Base-by-base conservation (phyloP, 116 monocot species). In the Zostera marina region DNA sequence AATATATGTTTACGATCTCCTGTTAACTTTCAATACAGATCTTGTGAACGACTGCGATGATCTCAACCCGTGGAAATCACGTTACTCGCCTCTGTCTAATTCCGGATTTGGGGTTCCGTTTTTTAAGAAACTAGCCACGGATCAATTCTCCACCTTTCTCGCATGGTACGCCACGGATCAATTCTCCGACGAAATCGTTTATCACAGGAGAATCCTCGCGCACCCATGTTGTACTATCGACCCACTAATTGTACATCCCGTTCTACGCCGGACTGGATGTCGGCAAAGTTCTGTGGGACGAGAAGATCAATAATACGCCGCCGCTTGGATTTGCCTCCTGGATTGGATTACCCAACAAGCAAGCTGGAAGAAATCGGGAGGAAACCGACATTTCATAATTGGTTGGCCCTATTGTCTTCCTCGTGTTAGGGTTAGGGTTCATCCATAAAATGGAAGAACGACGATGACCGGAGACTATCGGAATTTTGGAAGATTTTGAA, bases 191-290 rank as follows among this genome's bases (percentile, higher is more conserved):
- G 94, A 85, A 65, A n/a, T 88, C 23, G 82, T 96, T 25, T 88
- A 60, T 76, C 88, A 88, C 60, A 53, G 63, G 21, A 79, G 88
- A 64, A 56, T 80, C 46, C 65, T 79, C 43, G 13, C 55, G 43
- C 74, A 85, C 63, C 75, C 19, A 8, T 96, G 89, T 77, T 67
- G 80, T 12, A 80, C 89, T 7, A 9, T 10, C 3, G 58, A 82
- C 58, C 72, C 81, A 32, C 60, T 64, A 9, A 6, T 41, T 16
- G 84, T 96, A 80, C 75, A 63, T 96, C 54, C 89, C 96, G 44
- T 96, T 85, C 72, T 96, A 96, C 76, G 76, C 71, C 12, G 88
- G 94, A 41, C 75, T 94, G n/a, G 76, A 79, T 38, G 72, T 85
- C 7, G 77, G 76, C 6, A 66, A 74, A 45, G 76, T 75, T 73